phyloP scores from a whole-genome alignment of 495 filamentous ascomycete genomes.

The Hypoxylon trugodes region DNA sequence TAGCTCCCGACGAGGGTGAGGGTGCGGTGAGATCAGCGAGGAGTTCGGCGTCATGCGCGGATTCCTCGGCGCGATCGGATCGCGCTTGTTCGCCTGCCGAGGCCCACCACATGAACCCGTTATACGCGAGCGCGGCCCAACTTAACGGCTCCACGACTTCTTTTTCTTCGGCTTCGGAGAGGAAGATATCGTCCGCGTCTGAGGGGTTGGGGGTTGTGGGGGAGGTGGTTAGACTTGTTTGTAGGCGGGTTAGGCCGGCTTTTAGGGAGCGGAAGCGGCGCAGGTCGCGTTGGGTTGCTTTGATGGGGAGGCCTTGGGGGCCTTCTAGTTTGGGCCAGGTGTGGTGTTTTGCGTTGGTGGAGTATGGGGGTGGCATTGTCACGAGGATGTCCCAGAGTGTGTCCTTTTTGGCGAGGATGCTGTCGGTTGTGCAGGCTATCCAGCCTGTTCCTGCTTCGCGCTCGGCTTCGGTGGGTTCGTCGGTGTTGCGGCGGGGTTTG shows the following conservation, averaged over 20 bases:
- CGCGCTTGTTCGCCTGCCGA: conserved; percentile 86
- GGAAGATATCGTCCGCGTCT: conserved; percentile 42
- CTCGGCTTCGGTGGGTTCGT: conserved; percentile 27
- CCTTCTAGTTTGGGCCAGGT: conserved; percentile 79
- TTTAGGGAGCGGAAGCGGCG: conserved; percentile 79
- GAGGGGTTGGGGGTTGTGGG: conserved; percentile 43
- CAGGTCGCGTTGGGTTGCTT: conserved; percentile 90
- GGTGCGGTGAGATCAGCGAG: conserved; percentile 50
- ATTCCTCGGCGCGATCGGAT: conserved; percentile 57
- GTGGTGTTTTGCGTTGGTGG: conserved; percentile 61
- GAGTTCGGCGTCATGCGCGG: conserved; percentile 55
- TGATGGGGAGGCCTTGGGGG: conserved; percentile 68
- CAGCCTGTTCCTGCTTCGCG: conserved; percentile 71
- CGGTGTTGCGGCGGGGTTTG: conserved; percentile 45
- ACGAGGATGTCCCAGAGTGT: conserved; percentile 88
- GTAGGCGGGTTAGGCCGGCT: conserved; percentile 67
- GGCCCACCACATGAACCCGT: conserved; percentile 97
- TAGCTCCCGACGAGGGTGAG: too few relatives aligned
- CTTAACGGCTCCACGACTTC: conserved; percentile 76
- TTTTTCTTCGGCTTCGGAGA: conserved; percentile 60
- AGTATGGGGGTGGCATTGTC: conserved; percentile 72
- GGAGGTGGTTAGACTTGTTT: conserved; percentile 36
- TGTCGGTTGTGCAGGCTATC: conserved; percentile 96
- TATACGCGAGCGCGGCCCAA: conserved; percentile 92
- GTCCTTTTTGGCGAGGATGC: conserved; percentile 83